Evolutionary conservation across 1,284 basidiomycete species (phyloP).

Genomic region (Rhizoctonia solani): DNA sequence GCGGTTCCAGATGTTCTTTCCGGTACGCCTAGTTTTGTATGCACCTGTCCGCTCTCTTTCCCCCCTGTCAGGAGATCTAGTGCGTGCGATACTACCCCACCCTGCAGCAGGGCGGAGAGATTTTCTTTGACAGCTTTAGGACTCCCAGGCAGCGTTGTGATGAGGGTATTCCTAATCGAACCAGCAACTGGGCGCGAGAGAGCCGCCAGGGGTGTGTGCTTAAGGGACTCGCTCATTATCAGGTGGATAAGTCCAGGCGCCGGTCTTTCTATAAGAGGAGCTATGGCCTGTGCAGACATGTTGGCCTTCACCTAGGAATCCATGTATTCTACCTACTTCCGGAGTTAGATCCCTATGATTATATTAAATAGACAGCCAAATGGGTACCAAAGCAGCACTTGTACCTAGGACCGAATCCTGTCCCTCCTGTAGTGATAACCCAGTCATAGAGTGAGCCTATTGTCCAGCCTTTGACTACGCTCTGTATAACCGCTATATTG

Average conservation of each 20-base stretch:
- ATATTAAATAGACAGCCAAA: background rate
- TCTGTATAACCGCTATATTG: constrained; percentile 17
- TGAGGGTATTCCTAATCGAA: constrained; percentile 63
- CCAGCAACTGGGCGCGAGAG: constrained; percentile 82
- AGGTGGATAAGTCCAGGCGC: constrained; percentile 82
- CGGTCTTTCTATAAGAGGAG: constrained; percentile 69
- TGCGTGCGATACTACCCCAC: constrained; percentile 67
- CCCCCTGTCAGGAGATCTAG: constrained; percentile 76
- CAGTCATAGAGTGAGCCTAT: constrained; percentile 50
- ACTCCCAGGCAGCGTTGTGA: constrained; percentile 82
- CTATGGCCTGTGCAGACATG: constrained; percentile 60
- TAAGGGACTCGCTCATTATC: constrained; percentile 67
- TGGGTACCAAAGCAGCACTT: background rate
- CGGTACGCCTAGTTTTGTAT: constrained; percentile 50
- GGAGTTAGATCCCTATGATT: constrained; percentile 69
- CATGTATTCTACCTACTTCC: constrained; percentile 57
- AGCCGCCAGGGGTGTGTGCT: constrained; percentile 77
- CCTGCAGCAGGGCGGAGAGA: constrained; percentile 62
- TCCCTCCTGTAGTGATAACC: constrained; percentile 83
- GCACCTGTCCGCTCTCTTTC: constrained; percentile 59
- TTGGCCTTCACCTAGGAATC: constrained; percentile 4
- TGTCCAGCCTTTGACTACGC: constrained; percentile 9
- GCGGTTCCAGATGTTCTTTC: no score
- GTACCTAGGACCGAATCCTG: constrained; percentile 68
- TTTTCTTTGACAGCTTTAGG: constrained; percentile 84